Evolutionary conservation across 225 moss, liverwort and hornwort genomes (phyloP), one percentile per base, ranked within the genome.

Genomic region (Sphagnum tenellum): DNA sequence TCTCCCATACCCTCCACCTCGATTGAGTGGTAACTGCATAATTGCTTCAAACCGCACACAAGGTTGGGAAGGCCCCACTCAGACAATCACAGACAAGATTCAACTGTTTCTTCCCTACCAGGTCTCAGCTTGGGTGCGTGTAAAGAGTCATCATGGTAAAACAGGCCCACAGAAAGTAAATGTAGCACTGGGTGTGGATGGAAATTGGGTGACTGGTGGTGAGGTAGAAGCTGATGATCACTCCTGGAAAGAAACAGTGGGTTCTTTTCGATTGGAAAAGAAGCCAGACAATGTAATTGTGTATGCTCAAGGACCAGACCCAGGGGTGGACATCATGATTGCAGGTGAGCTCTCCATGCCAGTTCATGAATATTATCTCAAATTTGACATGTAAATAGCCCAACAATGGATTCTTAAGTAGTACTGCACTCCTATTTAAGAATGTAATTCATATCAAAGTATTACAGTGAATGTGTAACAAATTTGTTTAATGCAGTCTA

Each of bases 51-150:
- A 87, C 55, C 82, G 92, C 45, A 74, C 77, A n/a, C 81, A 90
- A 63, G 76, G 75, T 62, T 96, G 89, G 89, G 92, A 96, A 73
- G 95, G 95, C 51, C 89, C 92, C 71, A 84, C 82, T 6, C 92
- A 96, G 74, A 81, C 74, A 12, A 70, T 92, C 66, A 96, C 89
- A 44, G 71, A 82, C 44, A 88, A 74, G 58, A 52, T 92, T 62
- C 82, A 92, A 74, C 79, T 77, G 7, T 81, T 85, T 56, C 82
- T 88, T 66, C 75, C 83, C 7, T 96, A 96, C 68, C 92, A 96
- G 80, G 85, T 96, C 68, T 81, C 82, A 44, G 92, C 86, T 66
- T 92, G 92, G 95, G 95, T 96, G 11, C 78, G 89, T 59, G 63
- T 79, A 48, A 76, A 75, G 61, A 69, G 64, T 56, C 73, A 75